phyloP scores from a whole-genome alignment of 371 early-diverging fungal species.

The Lichtheimia hyalospora region DNA sequence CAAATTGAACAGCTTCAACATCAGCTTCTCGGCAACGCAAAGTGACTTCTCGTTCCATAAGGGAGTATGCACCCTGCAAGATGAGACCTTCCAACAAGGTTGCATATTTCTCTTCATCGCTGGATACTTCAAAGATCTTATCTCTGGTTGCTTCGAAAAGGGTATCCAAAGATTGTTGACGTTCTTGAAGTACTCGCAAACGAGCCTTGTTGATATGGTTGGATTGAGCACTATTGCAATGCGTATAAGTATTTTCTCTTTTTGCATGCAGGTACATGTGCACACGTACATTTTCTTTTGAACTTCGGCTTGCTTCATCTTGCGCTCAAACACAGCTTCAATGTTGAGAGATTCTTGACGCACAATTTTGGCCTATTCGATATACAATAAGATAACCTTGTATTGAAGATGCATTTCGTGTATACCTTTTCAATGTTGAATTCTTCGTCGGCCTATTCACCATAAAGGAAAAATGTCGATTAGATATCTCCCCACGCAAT shows the following conservation, averaged over 20 bases:
- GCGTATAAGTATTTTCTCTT: neutral
- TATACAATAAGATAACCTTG: neutral
- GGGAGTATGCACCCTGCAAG: conserved; percentile 80
- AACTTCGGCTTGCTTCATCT: conserved; percentile 91
- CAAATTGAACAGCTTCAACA: conserved; percentile 58
- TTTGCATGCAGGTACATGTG: neutral
- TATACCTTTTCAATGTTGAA: conserved; percentile 97
- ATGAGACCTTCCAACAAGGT: conserved; percentile 68
- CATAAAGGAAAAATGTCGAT: neutral
- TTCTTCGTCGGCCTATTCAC: conserved; percentile 89
- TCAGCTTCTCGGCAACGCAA: conserved; percentile 79
- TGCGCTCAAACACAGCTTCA: conserved; percentile 87
- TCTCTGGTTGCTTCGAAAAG: conserved; percentile 67
- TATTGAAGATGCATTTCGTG: neutral
- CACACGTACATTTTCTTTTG: conserved; percentile 79
- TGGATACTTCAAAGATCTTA: conserved; percentile 54
- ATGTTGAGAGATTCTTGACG: conserved; percentile 89
- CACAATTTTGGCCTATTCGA: conserved; percentile 80
- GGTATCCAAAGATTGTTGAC: conserved; percentile 83
- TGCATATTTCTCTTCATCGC: conserved; percentile 59
- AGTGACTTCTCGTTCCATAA: conserved; percentile 78
- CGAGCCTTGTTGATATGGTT: conserved; percentile 95
- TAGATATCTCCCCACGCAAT: no score
- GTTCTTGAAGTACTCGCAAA: conserved; percentile 82
- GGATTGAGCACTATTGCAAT: conserved; percentile 78